Base-by-base conservation (phyloP, 352 stramenopile species). In the Aphanomyces stellatus region DNA sequence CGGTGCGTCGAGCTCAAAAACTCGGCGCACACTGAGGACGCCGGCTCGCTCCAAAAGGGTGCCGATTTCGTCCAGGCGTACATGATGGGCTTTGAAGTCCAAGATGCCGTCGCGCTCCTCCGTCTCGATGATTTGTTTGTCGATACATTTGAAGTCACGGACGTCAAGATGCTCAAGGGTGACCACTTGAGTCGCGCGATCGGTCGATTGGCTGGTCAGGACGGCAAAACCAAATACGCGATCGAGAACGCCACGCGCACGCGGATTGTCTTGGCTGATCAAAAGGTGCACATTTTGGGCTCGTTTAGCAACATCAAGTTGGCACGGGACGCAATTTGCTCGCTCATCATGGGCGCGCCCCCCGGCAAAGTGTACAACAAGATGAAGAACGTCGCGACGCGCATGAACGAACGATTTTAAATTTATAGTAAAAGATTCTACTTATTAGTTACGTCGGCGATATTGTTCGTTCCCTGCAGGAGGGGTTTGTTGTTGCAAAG, bases 351-450 rank as follows among this genome's bases (percentile, higher is more conserved):
- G 74, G 97, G 97, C 60, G 96, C 97, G 24, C 97, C 97, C 35
- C 97, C 97, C 24, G 97, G 97, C 69, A 99, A 99, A 79, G 97
- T 99, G 64, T 99, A 99, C 84, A 99, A 99, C 80, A 98, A 99
- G 79, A 99, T 99, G 97, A 90, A 97, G 64, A 98, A 97, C 77
- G 97, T 99, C 42, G 95, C 96, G 41, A 98, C 96, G 74, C 84
- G 97, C 75, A 98, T 99, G 95, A 99, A 96, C 76, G 96, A 98
- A 77, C 82, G 92, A 53, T 98, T 96, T 76, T 97, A 93, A 88
- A 66, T 22, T 19, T 22, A n/a, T n/a, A n/a, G n/a, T n/a, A n/a
- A n/a, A n/a, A n/a, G n/a, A n/a, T n/a, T n/a, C n/a, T n/a, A n/a
- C n/a, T n/a, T n/a, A n/a, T n/a, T n/a, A n/a, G n/a, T n/a, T n/a